Base-by-base conservation (phyloP, 1,139 yeast species). In the Kluyveromyces sp. region DNA sequence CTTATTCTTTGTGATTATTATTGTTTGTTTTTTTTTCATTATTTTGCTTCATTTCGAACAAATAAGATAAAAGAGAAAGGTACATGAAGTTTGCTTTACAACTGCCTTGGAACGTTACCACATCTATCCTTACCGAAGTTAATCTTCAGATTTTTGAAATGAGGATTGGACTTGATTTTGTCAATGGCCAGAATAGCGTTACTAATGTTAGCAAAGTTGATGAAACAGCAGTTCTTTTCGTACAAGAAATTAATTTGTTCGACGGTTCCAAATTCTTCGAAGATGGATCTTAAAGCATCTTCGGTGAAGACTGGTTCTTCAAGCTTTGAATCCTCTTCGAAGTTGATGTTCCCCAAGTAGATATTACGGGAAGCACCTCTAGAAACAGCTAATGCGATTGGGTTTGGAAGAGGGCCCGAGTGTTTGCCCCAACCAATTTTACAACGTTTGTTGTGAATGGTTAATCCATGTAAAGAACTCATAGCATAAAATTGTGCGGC, bases 351-450 rank as follows among this genome's bases (percentile, higher is more conserved):
- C 32, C 97, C 97, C 54, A 92, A 78, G 65, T 90, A 92, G 36
- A 92, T 81, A 64, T 92, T 92, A 68, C 98, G 78, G 29, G 90
- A 79, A 1, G 97, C 97, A 39, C 97, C 97, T 45, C 83, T 82
- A n/a, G 92, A 78, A n/a, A 89, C 94, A 1, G 96, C 96, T 52
- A 81, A 68, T 5, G 88, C 79, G 50, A 90, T 74, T 3, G 86
- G 83, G 54, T 84, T 82, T n/a, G 88, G 79, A 49, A 90, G 72
- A 1, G 95, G 92, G 7, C 97, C 96, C 1, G 95, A 81, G 64
- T 88, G 95, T 63, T 86, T 87, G 43, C 97, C 98, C 97, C 97
- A 92, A 25, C 96, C 96, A 50, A 92, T 86, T 63, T 86, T 85
- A 48, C 90, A 79, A 56, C 86, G 75, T 57, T 90, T 76, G 58